Evolutionary conservation across 441 rosid species (phyloP).

Genomic region (Mallotus japonicus): DNA sequence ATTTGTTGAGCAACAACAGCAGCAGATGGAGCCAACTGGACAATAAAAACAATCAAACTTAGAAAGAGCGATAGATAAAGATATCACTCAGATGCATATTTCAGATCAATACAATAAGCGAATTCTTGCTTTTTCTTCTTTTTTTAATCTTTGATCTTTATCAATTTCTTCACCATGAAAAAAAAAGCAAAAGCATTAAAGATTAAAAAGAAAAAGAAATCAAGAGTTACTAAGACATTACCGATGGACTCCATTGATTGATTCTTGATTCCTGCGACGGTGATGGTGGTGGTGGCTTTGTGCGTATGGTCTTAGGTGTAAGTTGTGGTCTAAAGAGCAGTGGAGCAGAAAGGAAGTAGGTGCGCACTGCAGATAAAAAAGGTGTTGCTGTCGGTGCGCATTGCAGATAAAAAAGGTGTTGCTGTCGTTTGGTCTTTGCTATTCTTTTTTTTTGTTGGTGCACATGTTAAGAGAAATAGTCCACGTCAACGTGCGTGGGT

Average conservation of each 20-base stretch:
- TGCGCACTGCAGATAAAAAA: too few species aligned
- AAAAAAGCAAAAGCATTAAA: too few species aligned
- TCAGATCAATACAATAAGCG: too few species aligned
- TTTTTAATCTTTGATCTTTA: background rate
- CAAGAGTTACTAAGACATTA: slow-evolving; percentile 26
- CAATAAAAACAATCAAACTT: background rate
- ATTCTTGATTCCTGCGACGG: background rate
- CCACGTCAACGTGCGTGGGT: too few species aligned
- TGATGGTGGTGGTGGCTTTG: background rate
- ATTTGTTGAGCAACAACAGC: slow-evolving; percentile 25
- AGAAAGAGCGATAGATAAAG: background rate
- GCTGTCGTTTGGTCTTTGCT: too few species aligned
- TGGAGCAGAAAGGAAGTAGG: too few species aligned
- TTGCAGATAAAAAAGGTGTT: too few species aligned
- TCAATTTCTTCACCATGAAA: too few species aligned
- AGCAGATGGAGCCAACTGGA: slow-evolving; percentile 43
- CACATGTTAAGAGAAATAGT: too few species aligned
- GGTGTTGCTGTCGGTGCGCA: too few species aligned
- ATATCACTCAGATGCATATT: background rate
- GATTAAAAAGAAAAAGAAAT: background rate
- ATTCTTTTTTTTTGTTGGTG: too few species aligned
- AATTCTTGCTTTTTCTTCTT: background rate
- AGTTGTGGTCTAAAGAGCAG: too few species aligned
- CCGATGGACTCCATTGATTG: slow-evolving; percentile 22
- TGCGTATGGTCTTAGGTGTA: background rate